Evolutionary conservation across 805 yeast genomes (phyloP), one percentile per base, ranked within the genome.

Genomic region (Yarrowia sp.): DNA sequence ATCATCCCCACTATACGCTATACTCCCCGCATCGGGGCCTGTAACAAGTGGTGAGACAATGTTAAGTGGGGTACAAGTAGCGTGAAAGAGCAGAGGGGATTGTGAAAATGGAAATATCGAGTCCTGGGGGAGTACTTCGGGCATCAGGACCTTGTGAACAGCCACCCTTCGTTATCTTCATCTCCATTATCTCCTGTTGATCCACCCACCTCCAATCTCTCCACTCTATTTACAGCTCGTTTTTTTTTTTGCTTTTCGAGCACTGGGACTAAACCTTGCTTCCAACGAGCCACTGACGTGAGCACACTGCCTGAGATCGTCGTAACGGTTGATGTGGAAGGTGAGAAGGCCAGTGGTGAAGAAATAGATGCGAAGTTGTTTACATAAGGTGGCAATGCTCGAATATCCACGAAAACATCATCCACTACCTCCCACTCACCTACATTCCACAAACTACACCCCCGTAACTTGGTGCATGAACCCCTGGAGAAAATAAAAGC

Each of bases 21-120:
- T 33, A 19, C 42, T 38, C 58, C 58, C 58, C 58, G 58, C 58
- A 52, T 50, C 56, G 42, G 42, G 56, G 56, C 58, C 58, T 52
- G 58, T 50, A 7, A 36, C 58, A 52, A 19, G 56, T 36, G 20
- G 43, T 52, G 58, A 52, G 58, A 52, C 58, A 52, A 43, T 1
- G 17, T 15, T 15, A 24, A 9, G 53, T n/a, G 53, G 53, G 38
- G 53, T 15, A 30, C 4, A 12, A 30, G 15, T 9, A 13, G 42
- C 7, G 7, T 14, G 15, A 39, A 12, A 1, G 30, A 24, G 30
- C 30, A 24, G 30, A 24, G 30, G 30, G 30, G 30, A 7, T 24
- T 24, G 30, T n/a, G 30, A 7, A 24, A 5, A 7, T 24, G 3
- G 30, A 24, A 24, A 24, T 24, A 24, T 24, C 30, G 30, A 24